These are phyloP conservation scores for Seminavis robusta DNA, from an alignment of 108 stramenopile genomes.

Conservation along the genomic window DNA sequence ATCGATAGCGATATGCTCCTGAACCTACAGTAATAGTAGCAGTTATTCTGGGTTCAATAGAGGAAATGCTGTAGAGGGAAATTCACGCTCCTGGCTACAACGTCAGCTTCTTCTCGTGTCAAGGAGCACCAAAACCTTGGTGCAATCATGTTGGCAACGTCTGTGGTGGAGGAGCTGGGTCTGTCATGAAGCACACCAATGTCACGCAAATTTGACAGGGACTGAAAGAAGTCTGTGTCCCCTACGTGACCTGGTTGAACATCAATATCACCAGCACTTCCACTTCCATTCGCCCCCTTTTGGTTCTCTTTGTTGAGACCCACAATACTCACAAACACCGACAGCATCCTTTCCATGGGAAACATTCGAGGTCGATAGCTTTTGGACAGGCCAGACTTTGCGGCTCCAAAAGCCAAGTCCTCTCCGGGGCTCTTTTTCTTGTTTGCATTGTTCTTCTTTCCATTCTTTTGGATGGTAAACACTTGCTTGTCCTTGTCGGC, in stretches of 20 bases:
- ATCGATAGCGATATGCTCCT: too few relatives aligned
- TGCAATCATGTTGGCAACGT: background rate
- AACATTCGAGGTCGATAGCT: slow-evolving; percentile 45
- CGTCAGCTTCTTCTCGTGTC: slow-evolving; percentile 15
- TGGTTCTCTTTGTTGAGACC: slow-evolving; percentile 36
- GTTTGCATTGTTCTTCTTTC: slow-evolving; percentile 25
- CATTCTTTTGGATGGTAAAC: slow-evolving; percentile 55
- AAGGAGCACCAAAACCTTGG: slow-evolving; percentile 22
- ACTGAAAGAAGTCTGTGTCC: too few relatives aligned
- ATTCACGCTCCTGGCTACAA: slow-evolving; percentile 7
- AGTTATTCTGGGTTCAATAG: background rate
- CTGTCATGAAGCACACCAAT: too few relatives aligned
- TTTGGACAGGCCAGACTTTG: slow-evolving; percentile 27
- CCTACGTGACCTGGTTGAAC: too few relatives aligned
- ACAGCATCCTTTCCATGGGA: slow-evolving; percentile 62
- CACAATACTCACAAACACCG: slow-evolving; percentile 60
- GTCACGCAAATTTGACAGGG: too few relatives aligned
- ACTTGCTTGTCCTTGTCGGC: slow-evolving; percentile 50
- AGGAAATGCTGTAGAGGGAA: slow-evolving; percentile 29
- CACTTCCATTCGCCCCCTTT: too few relatives aligned
- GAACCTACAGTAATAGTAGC: background rate
- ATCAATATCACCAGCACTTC: too few relatives aligned
- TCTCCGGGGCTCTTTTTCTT: slow-evolving; percentile 18
- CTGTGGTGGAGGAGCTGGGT: too few relatives aligned
- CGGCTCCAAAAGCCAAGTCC: slow-evolving; percentile 39